A percentile compares a stretch with the other conserved stretches of the same genome.
These are phyloP conservation scores for Rhizopogon vinicolor DNA, from an alignment of 768 basidiomycete species.

Conservation along the genomic window DNA sequence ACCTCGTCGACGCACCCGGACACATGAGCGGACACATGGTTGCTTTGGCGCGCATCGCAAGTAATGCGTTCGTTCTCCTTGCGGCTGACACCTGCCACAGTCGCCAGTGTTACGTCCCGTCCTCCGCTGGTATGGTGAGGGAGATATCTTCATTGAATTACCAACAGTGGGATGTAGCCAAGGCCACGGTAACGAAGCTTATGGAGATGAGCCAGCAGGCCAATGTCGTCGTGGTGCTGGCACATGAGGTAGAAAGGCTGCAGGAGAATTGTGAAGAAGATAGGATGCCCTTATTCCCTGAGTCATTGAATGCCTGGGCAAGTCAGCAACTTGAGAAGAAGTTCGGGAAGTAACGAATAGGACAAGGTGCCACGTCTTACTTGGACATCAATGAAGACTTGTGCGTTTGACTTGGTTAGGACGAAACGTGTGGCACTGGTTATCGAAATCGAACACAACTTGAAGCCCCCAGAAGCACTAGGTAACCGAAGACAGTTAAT, in stretches of 20 bases:
- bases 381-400: too few relatives aligned
- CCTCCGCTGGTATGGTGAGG: not conserved
- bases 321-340: not conserved
- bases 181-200: not conserved
- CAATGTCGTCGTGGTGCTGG: slow-evolving; percentile 3
- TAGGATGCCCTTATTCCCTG: slow-evolving; percentile 4
- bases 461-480: too few relatives aligned
- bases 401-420: too few relatives aligned
- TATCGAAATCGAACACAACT: too few relatives aligned
- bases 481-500: too few relatives aligned
- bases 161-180: not conserved
- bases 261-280: not conserved
- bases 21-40: slow-evolving; percentile 10
- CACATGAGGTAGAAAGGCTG: slow-evolving; percentile 3
- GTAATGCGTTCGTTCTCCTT: slow-evolving; percentile 8
- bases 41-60: slow-evolving; percentile 10
- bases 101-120: slow-evolving; percentile 2
- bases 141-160: slow-evolving; percentile 2
- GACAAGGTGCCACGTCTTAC: too few relatives aligned
- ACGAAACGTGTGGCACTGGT: too few relatives aligned
- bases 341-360: not conserved
- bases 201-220: not conserved
- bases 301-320: not conserved
- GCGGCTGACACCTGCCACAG: slow-evolving; percentile 11
- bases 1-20: slow-evolving; percentile 3